These are phyloP conservation scores for Entomortierella parvispora DNA, from an alignment of 192 early-diverging fungal species.

Conservation along the genomic window DNA sequence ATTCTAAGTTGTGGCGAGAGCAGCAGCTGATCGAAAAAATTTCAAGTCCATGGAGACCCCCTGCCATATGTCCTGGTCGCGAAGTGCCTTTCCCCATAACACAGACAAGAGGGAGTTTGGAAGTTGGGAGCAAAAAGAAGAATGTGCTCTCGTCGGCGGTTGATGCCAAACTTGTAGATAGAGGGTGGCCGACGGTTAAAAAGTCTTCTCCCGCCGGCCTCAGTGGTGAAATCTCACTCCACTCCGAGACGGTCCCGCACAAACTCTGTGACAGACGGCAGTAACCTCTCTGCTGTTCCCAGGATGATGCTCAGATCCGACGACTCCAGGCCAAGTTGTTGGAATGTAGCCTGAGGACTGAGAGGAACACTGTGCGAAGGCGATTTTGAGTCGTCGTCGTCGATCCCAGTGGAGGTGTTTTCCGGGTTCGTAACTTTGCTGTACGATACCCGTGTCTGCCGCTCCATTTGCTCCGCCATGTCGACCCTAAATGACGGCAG, in stretches of 20 bases:
- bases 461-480: conserved; percentile 24
- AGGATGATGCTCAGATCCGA: conserved; percentile 58
- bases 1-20: too few relatives aligned
- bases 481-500: conserved; percentile 10
- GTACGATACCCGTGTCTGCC: conserved; percentile 3
- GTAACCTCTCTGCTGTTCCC: conserved; percentile 58
- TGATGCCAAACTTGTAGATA: too few relatives aligned
- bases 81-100: too few relatives aligned
- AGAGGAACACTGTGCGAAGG: neutral
- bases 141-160: too few relatives aligned
- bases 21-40: too few relatives aligned
- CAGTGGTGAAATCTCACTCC: conserved; percentile 8
- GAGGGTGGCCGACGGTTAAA: too few relatives aligned
- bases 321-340: conserved; percentile 39
- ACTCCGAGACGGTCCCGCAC: conserved; percentile 37
- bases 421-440: neutral
- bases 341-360: conserved; percentile 30
- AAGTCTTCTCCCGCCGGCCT: too few relatives aligned
- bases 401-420: neutral
- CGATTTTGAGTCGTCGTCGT: conserved; percentile 10
- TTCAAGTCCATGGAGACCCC: too few relatives aligned
- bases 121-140: too few relatives aligned
- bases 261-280: conserved; percentile 58
- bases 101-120: too few relatives aligned
- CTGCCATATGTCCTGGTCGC: too few relatives aligned